Percentiles rank a stretch among this genome's conserved stretches.
Evolutionary conservation across 805 yeast genomes (phyloP).

Genomic region (Middelhovenomyces tepae): DNA sequence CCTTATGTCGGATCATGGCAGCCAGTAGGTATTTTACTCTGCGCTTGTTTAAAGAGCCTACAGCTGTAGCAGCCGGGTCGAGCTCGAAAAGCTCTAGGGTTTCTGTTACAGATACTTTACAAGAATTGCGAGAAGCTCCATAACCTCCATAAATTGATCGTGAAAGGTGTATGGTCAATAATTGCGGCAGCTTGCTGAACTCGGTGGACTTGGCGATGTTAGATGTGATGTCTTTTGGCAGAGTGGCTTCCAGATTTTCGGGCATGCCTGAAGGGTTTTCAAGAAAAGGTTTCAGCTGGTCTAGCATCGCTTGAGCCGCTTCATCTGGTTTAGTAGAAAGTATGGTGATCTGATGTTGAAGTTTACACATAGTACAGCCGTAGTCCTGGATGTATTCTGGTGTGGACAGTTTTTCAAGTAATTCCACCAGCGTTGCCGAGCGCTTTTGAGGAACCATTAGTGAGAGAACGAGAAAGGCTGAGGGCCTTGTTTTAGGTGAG

Average conservation of each 20-base stretch:
- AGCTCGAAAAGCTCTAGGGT: slow-evolving; percentile 32
- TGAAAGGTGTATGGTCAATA: slow-evolving; percentile 75
- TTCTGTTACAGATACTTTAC: slow-evolving; percentile 61
- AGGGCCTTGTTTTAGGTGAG: slow-evolving; percentile 47
- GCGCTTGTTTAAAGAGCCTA: slow-evolving; percentile 15
- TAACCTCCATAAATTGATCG: slow-evolving; percentile 70
- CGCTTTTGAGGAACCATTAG: slow-evolving; percentile 58
- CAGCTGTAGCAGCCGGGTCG: slow-evolving; percentile 7
- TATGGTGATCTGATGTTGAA: slow-evolving; percentile 20
- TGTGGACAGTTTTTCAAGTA: slow-evolving; percentile 48
- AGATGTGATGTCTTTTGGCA: slow-evolving; percentile 43
- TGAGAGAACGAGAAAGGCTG: slow-evolving; percentile 64
- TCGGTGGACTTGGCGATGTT: slow-evolving; percentile 59
- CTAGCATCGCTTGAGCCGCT: slow-evolving; percentile 22
- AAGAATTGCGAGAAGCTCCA: slow-evolving; percentile 61
- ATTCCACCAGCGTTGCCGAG: slow-evolving; percentile 39
- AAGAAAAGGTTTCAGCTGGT: slow-evolving; percentile 32
- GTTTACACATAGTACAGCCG: slow-evolving; percentile 59
- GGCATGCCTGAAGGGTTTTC: slow-evolving; percentile 44
- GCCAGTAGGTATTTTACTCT: slow-evolving; percentile 44
- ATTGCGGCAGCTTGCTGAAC: slow-evolving; percentile 57
- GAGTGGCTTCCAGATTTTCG: slow-evolving; percentile 26
- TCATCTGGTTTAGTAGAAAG: slow-evolving; percentile 8
- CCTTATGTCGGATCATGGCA: slow-evolving; percentile 77
- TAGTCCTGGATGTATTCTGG: slow-evolving; percentile 75